A percentile compares a stretch with the other conserved stretches of the same genome.
These are phyloP conservation scores for Leccinum pachyderme DNA, from an alignment of 1,284 basidiomycete species.

Conservation along the genomic window DNA sequence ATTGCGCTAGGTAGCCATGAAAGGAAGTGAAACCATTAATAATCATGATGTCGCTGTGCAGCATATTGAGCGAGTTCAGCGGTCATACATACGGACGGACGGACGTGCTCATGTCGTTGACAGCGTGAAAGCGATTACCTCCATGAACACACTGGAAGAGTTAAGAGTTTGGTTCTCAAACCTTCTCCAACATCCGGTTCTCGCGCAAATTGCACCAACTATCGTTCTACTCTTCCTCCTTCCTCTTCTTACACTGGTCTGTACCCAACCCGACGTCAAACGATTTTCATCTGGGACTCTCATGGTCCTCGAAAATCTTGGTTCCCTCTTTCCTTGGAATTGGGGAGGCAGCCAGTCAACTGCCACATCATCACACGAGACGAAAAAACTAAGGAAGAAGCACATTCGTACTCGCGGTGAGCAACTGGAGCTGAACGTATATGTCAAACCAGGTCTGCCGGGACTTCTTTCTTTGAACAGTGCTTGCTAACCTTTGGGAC, in stretches of 20 bases:
- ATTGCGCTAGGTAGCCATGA: slow-evolving; percentile 41
- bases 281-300: slow-evolving; percentile 22
- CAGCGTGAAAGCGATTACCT: slow-evolving; percentile 25
- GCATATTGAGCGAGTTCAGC: slow-evolving; percentile 71
- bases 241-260: slow-evolving; percentile 48
- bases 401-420: slow-evolving; percentile 52
- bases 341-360: slow-evolving; percentile 42
- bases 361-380: slow-evolving; percentile 34
- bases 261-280: slow-evolving; percentile 32
- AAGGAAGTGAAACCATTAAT: neutral
- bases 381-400: slow-evolving; percentile 49
- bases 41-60: slow-evolving; percentile 45
- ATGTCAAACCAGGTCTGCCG: slow-evolving; percentile 28
- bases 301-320: slow-evolving; percentile 59
- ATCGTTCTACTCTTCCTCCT: slow-evolving; percentile 52
- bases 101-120: slow-evolving; percentile 30
- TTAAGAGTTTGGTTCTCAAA: slow-evolving; percentile 26
- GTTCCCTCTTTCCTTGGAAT: slow-evolving; percentile 55
- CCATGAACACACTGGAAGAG: slow-evolving; percentile 37
- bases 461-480: neutral
- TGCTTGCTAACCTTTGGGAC: slow-evolving; percentile 2
- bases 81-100: too few species aligned
- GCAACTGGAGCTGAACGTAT: slow-evolving; percentile 46
- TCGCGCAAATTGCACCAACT: slow-evolving; percentile 53
- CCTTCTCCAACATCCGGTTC: slow-evolving; percentile 25